Base-by-base conservation (phyloP, 2,329 filamentous ascomycete genomes). In the Cladophialophora psammophila region DNA sequence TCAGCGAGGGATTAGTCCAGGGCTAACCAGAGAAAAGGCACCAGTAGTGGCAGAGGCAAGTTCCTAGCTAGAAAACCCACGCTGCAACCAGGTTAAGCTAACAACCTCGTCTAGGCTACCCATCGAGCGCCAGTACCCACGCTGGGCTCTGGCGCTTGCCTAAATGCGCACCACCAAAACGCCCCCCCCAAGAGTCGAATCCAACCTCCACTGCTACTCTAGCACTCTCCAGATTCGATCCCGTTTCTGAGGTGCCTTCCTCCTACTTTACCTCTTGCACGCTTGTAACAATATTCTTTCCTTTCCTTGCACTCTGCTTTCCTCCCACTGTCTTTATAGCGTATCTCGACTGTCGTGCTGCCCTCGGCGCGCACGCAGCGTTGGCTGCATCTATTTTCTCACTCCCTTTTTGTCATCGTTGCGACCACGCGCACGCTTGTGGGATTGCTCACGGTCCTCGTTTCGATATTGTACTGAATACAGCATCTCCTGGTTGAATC, bases 291-390 rank as follows among this genome's bases (percentile, higher is more conserved):
- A 64, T 63, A 68, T 63, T 63, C 42, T 70, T 64, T 60, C 62
- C 48, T 66, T 68, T 65, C n/a, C 60, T 59, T 59, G 55, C 60
- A 35, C 36, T 60, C 56, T 67, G 64, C 26, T 63, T 60, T 67
- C 62, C 36, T 59, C 58, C 56, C 54, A 70, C 68, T 62, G 68
- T 70, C 66, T 20, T 70, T 70, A 70, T 67, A 66, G 68, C 63
- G 64, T 61, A 64, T 54, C 31, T 36, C 57, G 32, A 60, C 63
- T 60, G 67, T 32, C 36, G 67, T 68, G 68, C 63, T 70, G 64
- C 66, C 57, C 20, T 31, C 40, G 42, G 66, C 60, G 64, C 68
- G 64, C 60, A 64, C 60, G 56, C 67, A 69, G 67, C 60, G 52
- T 65, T 50, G 32, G 60, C 60, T 64, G 63, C 64, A 54, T 57